Base-by-base conservation (phyloP, 192 early-diverging fungal species). In the Dimargaris cristalligena region DNA sequence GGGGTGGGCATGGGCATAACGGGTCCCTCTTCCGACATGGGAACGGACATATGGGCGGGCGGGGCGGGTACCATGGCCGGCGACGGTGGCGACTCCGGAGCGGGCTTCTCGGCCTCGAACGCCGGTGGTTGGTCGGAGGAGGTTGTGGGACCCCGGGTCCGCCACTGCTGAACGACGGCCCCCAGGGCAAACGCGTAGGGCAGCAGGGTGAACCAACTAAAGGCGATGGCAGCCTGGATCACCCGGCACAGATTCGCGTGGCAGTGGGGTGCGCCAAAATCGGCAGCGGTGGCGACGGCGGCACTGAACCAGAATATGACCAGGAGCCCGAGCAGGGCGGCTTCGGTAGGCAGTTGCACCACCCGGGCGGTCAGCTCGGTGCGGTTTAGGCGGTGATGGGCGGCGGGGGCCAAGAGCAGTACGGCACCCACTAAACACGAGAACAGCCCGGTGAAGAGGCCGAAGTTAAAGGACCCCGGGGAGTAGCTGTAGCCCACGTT, bases 211-310 rank as follows among this genome's bases (percentile, higher is more conserved):
- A 56, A 56, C 54, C 54, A 56, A 23, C 54, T 56, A 33, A 56
- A 56, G 34, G 54, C 54, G 29, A 56, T 56, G 54, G 54, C 54
- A 4, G 54, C 54, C 54, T 56, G n/a, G 54, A 33, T 22, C 31
- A 23, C 23, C 20, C 34, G 54, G n/a, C 54, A 56, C 30, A n/a
- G 31, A 20, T 11, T 22, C 16, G 18, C 10, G 2, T 16, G 0
- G 34, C 54, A 56, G 32, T 32, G n/a, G 13, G 28, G 28, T 10
- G 31, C 29, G 34, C 54, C 54, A 29, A 56, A 11, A 33, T 20
- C 6, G 34, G 54, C 54, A 13, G 54, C 54, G 20, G 54, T 56
- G 32, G 54, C 54, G 18, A 56, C 34, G 28, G 54, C 54, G 31
- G 54, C 54, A 33, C 32, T 18, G 34, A 56, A 56, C 54, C 54